Evolutionary conservation across 108 stramenopile genomes (phyloP).

Genomic region (Bacterosira constricta): DNA sequence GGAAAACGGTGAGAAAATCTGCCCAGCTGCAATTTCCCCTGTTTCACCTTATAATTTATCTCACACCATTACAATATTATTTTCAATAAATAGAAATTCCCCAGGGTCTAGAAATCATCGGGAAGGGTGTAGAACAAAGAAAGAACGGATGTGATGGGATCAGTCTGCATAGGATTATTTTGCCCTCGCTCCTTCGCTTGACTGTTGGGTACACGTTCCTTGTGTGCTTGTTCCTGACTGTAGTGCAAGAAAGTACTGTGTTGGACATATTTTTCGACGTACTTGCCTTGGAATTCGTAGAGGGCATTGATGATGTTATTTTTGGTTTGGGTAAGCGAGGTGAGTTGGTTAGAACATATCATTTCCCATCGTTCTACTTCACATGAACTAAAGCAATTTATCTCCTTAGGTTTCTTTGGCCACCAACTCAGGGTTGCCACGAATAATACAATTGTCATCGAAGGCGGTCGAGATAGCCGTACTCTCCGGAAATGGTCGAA

Average conservation of each 20-base stretch:
- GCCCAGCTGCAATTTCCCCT: no score
- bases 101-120: constrained; percentile 14
- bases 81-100: constrained; percentile 12
- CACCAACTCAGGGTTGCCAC: constrained; percentile 1
- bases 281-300: constrained; percentile 69
- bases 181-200: constrained; percentile 14
- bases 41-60: neutral
- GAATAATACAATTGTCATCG: neutral
- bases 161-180: neutral
- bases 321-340: constrained; percentile 14
- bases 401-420: constrained; percentile 15
- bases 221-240: constrained; percentile 5
- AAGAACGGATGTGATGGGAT: neutral
- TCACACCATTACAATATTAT: no score
- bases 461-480: neutral
- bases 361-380: neutral
- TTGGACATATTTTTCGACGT: constrained; percentile 25
- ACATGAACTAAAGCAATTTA: neutral
- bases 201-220: constrained; percentile 14
- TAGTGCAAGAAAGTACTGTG: constrained; percentile 4
- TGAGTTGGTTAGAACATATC: neutral
- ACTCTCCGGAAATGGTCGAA: neutral
- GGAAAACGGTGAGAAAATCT: constrained; percentile 7
- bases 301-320: constrained; percentile 72
- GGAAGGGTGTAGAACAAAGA: constrained; percentile 3